Base-by-base conservation (phyloP, 768 basidiomycete genomes). In the Cyclocybe cylindracea region DNA sequence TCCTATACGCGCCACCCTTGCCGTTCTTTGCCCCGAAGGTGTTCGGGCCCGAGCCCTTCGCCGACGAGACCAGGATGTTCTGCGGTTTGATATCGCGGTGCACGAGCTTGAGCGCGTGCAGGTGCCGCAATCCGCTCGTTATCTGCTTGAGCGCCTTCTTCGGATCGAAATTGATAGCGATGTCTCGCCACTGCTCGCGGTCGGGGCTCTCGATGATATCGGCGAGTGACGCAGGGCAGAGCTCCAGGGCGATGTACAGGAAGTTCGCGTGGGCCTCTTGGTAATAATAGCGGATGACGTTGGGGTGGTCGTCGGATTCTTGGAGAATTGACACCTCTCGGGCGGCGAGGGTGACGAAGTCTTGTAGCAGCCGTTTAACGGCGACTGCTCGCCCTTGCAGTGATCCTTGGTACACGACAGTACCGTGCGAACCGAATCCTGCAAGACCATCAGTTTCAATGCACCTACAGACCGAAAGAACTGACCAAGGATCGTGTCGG, bases 41-140 rank as follows among this genome's bases (percentile, higher is more conserved):
- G 39, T 53, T 32, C 13, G 33, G 44, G 2, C 47, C 40, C 14
- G 52, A 29, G 19, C 49, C 81, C 61, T 87, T 89, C 2, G 83
- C 81, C 10, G 74, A 75, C 10, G 92, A 91, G 9, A 98, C 79
- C 10, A 99, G 82, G 49, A 99, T 98, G 63, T 99, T 99, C 68
- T 95, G 96, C 4, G 96, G 96, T 64, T 99, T 99, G 70, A 99
- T 97, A 67, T 98, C 96, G 32, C 96, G 84, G 72, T 98, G 96
- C n/a, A 98, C 85, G 51, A 98, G 89, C 70, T 96, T 97, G 61
- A 98, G 82, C 7, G 83, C 88, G 66, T 98, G 95, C 8, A 99
- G 76, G 69, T 98, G 94, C 47, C 87, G 79, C 56, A 99, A 69
- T 11, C 97, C 97, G 32, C 85, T 81, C 7, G 94, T 84, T 46